These are phyloP conservation scores for Aspergillus sp. DNA, from an alignment of 2,329 filamentous ascomycete species.

Conservation along the genomic window DNA sequence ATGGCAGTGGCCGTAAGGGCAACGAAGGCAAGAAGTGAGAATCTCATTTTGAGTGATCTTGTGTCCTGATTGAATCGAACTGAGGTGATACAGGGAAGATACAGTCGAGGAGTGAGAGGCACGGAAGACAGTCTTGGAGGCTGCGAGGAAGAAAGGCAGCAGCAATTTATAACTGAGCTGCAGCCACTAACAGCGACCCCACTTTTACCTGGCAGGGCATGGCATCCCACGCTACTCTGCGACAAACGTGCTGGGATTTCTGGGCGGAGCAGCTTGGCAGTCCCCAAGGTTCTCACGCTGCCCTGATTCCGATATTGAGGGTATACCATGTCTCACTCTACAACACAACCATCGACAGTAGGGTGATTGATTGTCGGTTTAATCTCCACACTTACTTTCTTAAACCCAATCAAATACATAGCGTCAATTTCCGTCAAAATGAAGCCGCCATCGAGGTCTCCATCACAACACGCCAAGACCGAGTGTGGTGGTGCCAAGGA, in stretches of 20 bases:
- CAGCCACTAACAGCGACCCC: neutral
- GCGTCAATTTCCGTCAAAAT: neutral
- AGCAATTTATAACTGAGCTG: neutral
- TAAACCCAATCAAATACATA: neutral
- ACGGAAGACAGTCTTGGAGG: neutral
- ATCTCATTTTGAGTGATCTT: constrained; percentile 22
- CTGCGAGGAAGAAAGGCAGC: neutral
- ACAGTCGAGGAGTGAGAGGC: neutral
- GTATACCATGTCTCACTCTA: neutral
- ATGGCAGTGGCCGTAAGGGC: constrained; percentile 25
- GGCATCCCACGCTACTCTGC: constrained; percentile 2
- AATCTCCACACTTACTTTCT: neutral
- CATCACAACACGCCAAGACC: constrained; percentile 16
- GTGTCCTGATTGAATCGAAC: neutral
- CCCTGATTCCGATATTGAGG: neutral
- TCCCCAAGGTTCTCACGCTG: constrained; percentile 9
- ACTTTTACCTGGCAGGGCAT: neutral
- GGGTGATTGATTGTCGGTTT: too few species aligned
- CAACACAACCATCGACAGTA: neutral
- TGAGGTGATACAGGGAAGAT: neutral
- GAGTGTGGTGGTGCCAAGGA: constrained; percentile 17
- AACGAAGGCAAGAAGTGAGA: constrained; percentile 23
- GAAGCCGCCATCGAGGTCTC: neutral
- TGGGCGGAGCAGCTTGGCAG: constrained; percentile 10
- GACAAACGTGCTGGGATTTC: neutral